Evolutionary conservation across 108 stramenopile genomes (phyloP).

Genomic region (Seminavis robusta): DNA sequence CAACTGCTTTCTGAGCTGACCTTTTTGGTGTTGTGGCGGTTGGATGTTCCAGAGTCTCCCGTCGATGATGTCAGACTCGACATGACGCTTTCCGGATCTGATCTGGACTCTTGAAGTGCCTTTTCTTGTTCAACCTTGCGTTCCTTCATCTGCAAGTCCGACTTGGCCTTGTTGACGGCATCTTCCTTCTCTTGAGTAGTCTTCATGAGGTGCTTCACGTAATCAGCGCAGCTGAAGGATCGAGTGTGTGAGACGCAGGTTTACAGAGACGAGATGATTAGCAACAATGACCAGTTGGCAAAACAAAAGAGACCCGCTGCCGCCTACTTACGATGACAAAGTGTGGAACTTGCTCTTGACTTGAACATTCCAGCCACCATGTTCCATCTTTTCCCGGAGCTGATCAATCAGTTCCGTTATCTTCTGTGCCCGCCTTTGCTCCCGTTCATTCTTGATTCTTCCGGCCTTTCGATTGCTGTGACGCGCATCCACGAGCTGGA

Average conservation of each 20-base stretch:
- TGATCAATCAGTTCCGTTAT: slow-evolving; percentile 76
- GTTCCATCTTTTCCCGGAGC: slow-evolving; percentile 62
- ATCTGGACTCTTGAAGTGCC: slow-evolving; percentile 43
- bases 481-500: slow-evolving; percentile 31
- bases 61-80: slow-evolving; percentile 52
- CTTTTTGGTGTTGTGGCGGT: slow-evolving; percentile 8
- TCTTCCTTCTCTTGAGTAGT: slow-evolving; percentile 62
- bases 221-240: slow-evolving; percentile 60
- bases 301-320: not conserved
- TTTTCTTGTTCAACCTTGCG: slow-evolving; percentile 59
- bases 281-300: not conserved
- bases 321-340: slow-evolving; percentile 65
- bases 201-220: slow-evolving; percentile 63
- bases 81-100: slow-evolving; percentile 64
- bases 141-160: slow-evolving; percentile 35
- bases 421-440: slow-evolving; percentile 74
- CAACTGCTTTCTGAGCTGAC: slow-evolving; percentile 1
- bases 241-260: not conserved
- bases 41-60: too few relatives aligned
- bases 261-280: not conserved
- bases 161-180: slow-evolving; percentile 47
- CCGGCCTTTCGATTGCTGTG: slow-evolving; percentile 26
- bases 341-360: slow-evolving; percentile 83
- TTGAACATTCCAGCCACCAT: slow-evolving; percentile 75
- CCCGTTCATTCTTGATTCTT: slow-evolving; percentile 58